Conservation (phyloP, 1,284 basidiomycete species). For the Sanghuangporus baumii region DNA sequence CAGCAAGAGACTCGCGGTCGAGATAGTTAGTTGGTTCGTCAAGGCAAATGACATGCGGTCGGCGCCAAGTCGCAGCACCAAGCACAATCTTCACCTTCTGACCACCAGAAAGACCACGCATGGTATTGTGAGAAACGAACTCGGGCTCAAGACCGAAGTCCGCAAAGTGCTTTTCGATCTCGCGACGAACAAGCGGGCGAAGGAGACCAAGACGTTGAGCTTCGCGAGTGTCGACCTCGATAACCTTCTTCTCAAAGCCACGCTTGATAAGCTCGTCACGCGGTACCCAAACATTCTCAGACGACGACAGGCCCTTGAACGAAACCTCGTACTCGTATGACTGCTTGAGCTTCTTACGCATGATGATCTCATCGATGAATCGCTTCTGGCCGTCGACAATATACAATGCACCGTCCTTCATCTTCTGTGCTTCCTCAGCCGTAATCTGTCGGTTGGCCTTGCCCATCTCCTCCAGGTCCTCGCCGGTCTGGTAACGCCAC, state of each 20-base stretch:
- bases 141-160: slow-evolving; percentile 96
- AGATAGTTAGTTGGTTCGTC: slow-evolving; percentile 99
- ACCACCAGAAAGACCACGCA: slow-evolving; percentile 97
- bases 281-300: slow-evolving; percentile 95
- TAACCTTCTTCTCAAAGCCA: slow-evolving; percentile 98
- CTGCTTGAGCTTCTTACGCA: slow-evolving; percentile 98
- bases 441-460: slow-evolving; percentile 87
- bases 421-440: slow-evolving; percentile 89
- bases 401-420: slow-evolving; percentile 89
- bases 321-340: slow-evolving; percentile 97
- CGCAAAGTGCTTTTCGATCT: slow-evolving; percentile 97
- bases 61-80: slow-evolving; percentile 96
- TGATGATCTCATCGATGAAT: slow-evolving; percentile 85
- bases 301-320: slow-evolving; percentile 88
- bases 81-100: slow-evolving; percentile 99
- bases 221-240: slow-evolving; percentile 96
- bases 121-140: slow-evolving; percentile 95
- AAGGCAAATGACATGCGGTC: slow-evolving; percentile 95
- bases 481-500: slow-evolving; percentile 99
- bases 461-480: slow-evolving; percentile 94
- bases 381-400: slow-evolving; percentile 94
- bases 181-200: slow-evolving; percentile 93
- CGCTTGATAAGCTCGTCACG: slow-evolving; percentile 97
- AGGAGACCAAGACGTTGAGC: slow-evolving; percentile 95
- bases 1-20: slow-evolving; percentile 96